Evolutionary conservation across 208 protist genomes (phyloP).

Genomic region (Trypanosoma lewisi): DNA sequence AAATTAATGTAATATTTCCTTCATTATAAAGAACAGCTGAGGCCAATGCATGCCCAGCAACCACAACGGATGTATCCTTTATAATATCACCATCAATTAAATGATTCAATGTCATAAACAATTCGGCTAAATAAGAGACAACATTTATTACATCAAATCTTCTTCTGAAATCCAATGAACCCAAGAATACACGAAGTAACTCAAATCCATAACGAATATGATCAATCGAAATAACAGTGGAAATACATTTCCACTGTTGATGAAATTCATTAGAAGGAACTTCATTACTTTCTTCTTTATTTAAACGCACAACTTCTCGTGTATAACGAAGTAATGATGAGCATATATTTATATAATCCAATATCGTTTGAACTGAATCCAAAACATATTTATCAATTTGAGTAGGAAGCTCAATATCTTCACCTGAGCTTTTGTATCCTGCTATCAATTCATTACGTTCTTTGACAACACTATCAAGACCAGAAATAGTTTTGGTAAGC

Average conservation of each 20-base stretch:
- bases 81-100: slow-evolving; percentile 75
- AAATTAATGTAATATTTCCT: slow-evolving; percentile 70
- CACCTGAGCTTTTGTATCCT: slow-evolving; percentile 61
- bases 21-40: slow-evolving; percentile 83
- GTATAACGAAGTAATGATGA: slow-evolving; percentile 65
- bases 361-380: slow-evolving; percentile 38
- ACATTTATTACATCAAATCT: slow-evolving; percentile 52
- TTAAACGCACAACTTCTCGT: slow-evolving; percentile 52
- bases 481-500: slow-evolving; percentile 32
- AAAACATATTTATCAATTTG: slow-evolving; percentile 56
- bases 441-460: slow-evolving; percentile 62
- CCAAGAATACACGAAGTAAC: slow-evolving; percentile 62
- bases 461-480: slow-evolving; percentile 53
- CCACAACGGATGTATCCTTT: slow-evolving; percentile 52
- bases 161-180: slow-evolving; percentile 57
- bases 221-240: slow-evolving; percentile 68
- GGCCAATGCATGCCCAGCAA: slow-evolving; percentile 77
- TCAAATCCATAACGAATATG: slow-evolving; percentile 66
- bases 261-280: slow-evolving; percentile 42
- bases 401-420: slow-evolving; percentile 57
- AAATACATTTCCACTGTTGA: slow-evolving; percentile 79
- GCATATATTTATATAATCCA: slow-evolving; percentile 75
- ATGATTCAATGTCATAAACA: slow-evolving; percentile 73
- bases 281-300: slow-evolving; percentile 36
- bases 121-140: slow-evolving; percentile 65